A percentile compares a stretch with the other conserved stretches of the same genome.
phyloP scores from a whole-genome alignment of 2,329 filamentous ascomycete species.

The Balansia obtecta region DNA sequence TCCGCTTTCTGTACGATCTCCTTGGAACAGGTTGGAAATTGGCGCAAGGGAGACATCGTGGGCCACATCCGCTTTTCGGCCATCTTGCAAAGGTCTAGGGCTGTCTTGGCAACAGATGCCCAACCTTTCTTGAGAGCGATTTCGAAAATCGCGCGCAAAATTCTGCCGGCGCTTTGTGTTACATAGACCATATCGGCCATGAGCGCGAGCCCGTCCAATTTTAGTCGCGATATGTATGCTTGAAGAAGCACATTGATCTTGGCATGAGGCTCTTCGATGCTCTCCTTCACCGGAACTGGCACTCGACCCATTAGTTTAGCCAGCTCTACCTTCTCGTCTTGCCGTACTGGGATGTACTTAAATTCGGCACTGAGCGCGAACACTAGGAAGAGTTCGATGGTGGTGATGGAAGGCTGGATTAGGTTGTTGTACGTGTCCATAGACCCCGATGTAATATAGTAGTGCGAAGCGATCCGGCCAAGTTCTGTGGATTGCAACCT shows the following conservation, averaged over 20 bases:
- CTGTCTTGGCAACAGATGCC: slow-evolving; percentile 84
- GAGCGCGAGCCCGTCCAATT: slow-evolving; percentile 82
- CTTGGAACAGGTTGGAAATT: slow-evolving; percentile 70
- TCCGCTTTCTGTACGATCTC: slow-evolving; percentile 90
- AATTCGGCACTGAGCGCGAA: slow-evolving; percentile 96
- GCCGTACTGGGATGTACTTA: slow-evolving; percentile 95
- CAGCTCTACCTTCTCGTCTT: slow-evolving; percentile 94
- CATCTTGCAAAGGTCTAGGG: slow-evolving; percentile 95
- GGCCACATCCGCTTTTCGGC: slow-evolving; percentile 99
- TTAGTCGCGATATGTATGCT: slow-evolving; percentile 89
- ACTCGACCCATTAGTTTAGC: slow-evolving; percentile 83
- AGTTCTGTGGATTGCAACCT: slow-evolving; percentile 85
- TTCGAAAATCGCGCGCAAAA: slow-evolving; percentile 89
- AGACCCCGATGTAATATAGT: slow-evolving; percentile 92
- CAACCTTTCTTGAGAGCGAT: slow-evolving; percentile 96
- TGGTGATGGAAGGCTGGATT: slow-evolving; percentile 82
- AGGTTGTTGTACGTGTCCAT: slow-evolving; percentile 97
- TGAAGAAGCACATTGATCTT: slow-evolving; percentile 98
- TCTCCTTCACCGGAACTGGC: slow-evolving; percentile 93
- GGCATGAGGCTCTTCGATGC: slow-evolving; percentile 88
- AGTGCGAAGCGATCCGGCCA: slow-evolving; percentile 90
- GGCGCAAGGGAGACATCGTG: slow-evolving; percentile 89
- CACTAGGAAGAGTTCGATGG: slow-evolving; percentile 91
- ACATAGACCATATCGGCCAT: slow-evolving; percentile 99
- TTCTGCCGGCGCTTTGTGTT: slow-evolving; percentile 93